Evolutionary conservation across 2,329 filamentous ascomycete species (phyloP).

Genomic region (Calonectria crousiana): DNA sequence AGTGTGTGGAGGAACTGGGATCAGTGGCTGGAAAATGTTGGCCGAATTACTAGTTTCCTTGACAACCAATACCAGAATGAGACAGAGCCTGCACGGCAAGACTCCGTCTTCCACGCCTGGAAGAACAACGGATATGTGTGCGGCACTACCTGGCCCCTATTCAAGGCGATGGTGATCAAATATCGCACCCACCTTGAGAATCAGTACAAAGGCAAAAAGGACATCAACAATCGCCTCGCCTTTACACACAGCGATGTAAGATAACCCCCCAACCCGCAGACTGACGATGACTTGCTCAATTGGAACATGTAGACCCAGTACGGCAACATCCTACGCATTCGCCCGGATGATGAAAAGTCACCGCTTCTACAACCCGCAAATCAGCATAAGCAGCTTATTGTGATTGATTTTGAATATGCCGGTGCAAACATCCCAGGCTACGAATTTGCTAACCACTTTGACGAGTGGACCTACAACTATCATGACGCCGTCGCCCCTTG

Average conservation of each 20-base stretch:
- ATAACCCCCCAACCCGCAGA: slow-evolving; percentile 14
- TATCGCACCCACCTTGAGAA: slow-evolving; percentile 82
- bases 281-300: slow-evolving; percentile 19
- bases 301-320: slow-evolving; percentile 83
- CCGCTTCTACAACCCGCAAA: slow-evolving; percentile 91
- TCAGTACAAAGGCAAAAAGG: slow-evolving; percentile 75
- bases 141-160: slow-evolving; percentile 84
- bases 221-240: slow-evolving; percentile 80
- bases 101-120: slow-evolving; percentile 65
- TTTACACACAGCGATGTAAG: slow-evolving; percentile 98
- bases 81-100: slow-evolving; percentile 33
- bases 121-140: slow-evolving; percentile 81
- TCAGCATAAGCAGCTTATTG: slow-evolving; percentile 93
- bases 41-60: slow-evolving; percentile 67
- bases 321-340: slow-evolving; percentile 89
- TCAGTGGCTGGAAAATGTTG: slow-evolving; percentile 81
- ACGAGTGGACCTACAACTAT: slow-evolving; percentile 99
- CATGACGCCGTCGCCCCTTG: slow-evolving; percentile 77
- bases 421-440: slow-evolving; percentile 87
- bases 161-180: slow-evolving; percentile 79
- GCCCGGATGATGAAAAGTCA: slow-evolving; percentile 78
- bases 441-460: slow-evolving; percentile 98
- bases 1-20: slow-evolving; percentile 96
- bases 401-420: slow-evolving; percentile 98
- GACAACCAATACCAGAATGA: slow-evolving; percentile 69